Base-by-base conservation (phyloP, 768 basidiomycete genomes). In the Suillus brevipes region DNA sequence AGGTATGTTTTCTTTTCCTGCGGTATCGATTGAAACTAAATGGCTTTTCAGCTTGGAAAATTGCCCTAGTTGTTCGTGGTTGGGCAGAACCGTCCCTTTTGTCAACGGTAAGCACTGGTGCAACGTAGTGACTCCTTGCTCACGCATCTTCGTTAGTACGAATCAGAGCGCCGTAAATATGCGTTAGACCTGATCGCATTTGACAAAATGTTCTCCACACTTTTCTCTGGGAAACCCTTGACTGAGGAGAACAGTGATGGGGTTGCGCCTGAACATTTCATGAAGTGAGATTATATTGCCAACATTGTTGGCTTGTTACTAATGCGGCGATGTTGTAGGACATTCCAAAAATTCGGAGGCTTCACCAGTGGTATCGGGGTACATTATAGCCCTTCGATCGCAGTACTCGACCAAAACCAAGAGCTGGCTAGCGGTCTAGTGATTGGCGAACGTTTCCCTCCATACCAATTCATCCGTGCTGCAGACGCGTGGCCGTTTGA, bases 171-270 rank as follows among this genome's bases (percentile, higher is more conserved):
- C 10, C 79, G 81, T 50, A 80, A 81, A 68, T 85, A 78, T 66
- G 86, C 86, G 0, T 80, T 83, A 68, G 84, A 85, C 56, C 77
- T 87, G 43, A 84, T 87, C 66, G 71, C 77, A 60, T 85, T 85
- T 61, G 85, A 87, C 72, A 83, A 83, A 62, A 76, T 78, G 64
- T 85, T 82, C 67, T 80, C 83, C 0, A 78, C 81, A 2, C 75
- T 85, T 23, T 86, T 86, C 74, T 85, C 84, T 1, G 83, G 83
- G 55, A 86, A 85, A 74, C 83, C 86, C 6, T 68, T 77, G 13
- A 79, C 77, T 0, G 68, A 74, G 31, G 73, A 72, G 67, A 73
- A 80, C 65, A 59, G 66, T 16, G 76, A 78, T 57, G 85, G 83
- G 10, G 70, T 73, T 60, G 70, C 68, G 13, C 80, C 82, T 49